Conservation (phyloP, 2,329 filamentous ascomycete genomes). For the Aspergillus nomiae region DNA sequence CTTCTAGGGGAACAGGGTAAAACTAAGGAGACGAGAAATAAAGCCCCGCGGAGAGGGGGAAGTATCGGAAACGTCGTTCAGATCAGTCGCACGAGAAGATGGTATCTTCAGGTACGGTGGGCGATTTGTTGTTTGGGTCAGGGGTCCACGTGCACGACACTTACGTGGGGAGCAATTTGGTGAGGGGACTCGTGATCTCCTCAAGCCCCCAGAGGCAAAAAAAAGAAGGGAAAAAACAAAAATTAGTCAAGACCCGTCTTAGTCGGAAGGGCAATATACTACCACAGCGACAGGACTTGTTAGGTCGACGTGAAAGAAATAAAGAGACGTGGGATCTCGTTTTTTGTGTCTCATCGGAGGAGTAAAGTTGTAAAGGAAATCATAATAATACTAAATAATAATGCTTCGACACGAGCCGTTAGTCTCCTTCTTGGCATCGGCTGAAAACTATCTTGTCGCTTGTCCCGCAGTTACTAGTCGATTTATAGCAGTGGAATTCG, state of each 20-base stretch:
- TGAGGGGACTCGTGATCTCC: constrained; percentile 8
- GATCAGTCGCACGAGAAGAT: constrained; percentile 8
- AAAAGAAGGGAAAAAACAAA: background rate
- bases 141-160: constrained; percentile 30
- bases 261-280: background rate
- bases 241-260: background rate
- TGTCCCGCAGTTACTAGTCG: constrained; percentile 12
- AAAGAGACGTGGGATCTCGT: background rate
- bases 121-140: constrained; percentile 26
- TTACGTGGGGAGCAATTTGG: constrained; percentile 10
- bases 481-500: background rate
- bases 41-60: constrained; percentile 29
- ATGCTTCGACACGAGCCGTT: constrained; percentile 18
- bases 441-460: constrained; percentile 4
- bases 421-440: constrained; percentile 21
- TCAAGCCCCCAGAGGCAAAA: constrained; percentile 1
- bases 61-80: constrained; percentile 15
- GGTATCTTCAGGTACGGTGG: background rate
- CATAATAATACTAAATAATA: background rate
- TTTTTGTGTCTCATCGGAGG: background rate
- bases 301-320: background rate
- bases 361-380: constrained; percentile 2
- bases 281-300: background rate
- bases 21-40: constrained; percentile 18
- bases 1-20: constrained; percentile 5